Evolutionary conservation across 202 grass and related monocot species (phyloP), one percentile per base, ranked within the genome.

Genomic region (Thinopyrum obtusiflorum): DNA sequence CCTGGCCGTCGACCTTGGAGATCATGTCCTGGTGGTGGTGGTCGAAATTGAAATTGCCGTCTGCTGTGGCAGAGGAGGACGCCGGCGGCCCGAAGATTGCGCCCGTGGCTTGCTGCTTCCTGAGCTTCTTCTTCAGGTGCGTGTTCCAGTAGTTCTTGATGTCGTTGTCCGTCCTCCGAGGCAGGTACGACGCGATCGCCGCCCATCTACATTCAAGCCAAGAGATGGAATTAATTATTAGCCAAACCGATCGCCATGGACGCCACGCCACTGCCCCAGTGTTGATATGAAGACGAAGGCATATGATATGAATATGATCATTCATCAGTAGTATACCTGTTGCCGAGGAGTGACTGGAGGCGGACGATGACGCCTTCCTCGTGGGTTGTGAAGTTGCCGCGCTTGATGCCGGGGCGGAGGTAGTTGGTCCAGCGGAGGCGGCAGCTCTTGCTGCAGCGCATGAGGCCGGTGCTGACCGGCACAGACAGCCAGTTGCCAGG

Each of bases 131-230:
- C 91, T 93, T 95, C 76, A 98, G 91, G 85, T 98, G 93, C 2
- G 95, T 98, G 93, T 98, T 98, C 93, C 93, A 98, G 83, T 92
- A 95, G 86, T 98, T 98, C 91, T 98, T 98, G 91, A 98, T 98
- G 89, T 98, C 96, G 84, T 98, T 98, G 86, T 98, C 96, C 3
- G 96, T 98, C 49, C 96, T 87, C 76, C 95, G 89, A n/a, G 96
- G 93, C 11, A 98, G 86, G 76, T 98, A 95, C 9, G 91, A 93
- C 14, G 96, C 96, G 63, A 98, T 98, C 4, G 96, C 93, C 0
- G 96, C 96, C 96, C 93, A 94, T 26, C 91, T 92, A 57, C 80
- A 65, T n/a, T n/a, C n/a, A n/a, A n/a, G n/a, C n/a, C n/a, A n/a
- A n/a, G n/a, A n/a, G n/a, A n/a, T n/a, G n/a, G n/a, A n/a, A n/a